These are phyloP conservation scores for Scedosporium boydii DNA, from an alignment of 2,329 filamentous ascomycete genomes.

Conservation along the genomic window DNA sequence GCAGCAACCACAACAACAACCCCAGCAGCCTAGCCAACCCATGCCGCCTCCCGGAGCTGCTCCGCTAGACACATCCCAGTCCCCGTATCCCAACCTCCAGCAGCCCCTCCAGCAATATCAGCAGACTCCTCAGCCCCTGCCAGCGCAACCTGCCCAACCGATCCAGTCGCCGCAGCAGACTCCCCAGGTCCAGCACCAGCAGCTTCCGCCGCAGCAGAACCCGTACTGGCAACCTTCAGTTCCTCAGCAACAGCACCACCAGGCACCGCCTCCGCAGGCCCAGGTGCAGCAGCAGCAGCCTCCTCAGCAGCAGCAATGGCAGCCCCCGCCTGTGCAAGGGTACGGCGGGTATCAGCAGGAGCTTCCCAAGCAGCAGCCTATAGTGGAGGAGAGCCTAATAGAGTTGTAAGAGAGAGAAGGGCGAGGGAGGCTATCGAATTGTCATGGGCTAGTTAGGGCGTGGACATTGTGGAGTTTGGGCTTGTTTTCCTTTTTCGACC, in stretches of 20 bases:
- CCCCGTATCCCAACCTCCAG: constrained; percentile 43
- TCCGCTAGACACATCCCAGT: constrained; percentile 30
- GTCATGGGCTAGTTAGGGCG: too few relatives aligned
- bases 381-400: constrained; percentile 69
- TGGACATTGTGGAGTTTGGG: too few relatives aligned
- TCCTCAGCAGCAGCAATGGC: constrained; percentile 21
- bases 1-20: constrained; percentile 10
- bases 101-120: constrained; percentile 13
- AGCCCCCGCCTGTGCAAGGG: constrained; percentile 21
- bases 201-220: constrained; percentile 10
- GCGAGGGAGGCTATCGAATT: too few relatives aligned
- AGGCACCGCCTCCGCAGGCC: constrained; percentile 17
- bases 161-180: constrained; percentile 21
- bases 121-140: constrained; percentile 14
- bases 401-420: constrained; percentile 46
- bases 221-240: constrained; percentile 18
- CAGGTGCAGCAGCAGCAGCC: constrained; percentile 22
- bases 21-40: constrained; percentile 11
- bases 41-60: constrained; percentile 18
- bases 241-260: constrained; percentile 19
- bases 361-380: constrained; percentile 31
- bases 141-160: constrained; percentile 20
- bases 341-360: constrained; percentile 46
- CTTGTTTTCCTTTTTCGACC: too few relatives aligned
- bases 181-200: constrained; percentile 13